phyloP scores from a whole-genome alignment of 2,329 filamentous ascomycete genomes.

The Colletotrichum melonis region DNA sequence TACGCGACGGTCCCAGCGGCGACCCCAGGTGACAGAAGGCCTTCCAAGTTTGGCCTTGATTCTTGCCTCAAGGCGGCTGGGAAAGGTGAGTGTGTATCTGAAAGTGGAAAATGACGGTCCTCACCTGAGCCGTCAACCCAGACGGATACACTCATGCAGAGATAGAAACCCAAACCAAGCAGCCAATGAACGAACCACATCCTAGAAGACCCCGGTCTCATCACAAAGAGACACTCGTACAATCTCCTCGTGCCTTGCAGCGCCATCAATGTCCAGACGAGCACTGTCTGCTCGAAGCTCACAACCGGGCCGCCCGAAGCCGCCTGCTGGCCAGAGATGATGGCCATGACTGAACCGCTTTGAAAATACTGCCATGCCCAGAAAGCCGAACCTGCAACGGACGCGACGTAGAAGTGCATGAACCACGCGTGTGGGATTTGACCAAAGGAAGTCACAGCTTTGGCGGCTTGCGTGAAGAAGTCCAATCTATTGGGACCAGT shows the following conservation, averaged over 20 bases:
- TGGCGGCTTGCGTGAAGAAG: conserved; percentile 18
- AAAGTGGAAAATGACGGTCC: conserved; percentile 40
- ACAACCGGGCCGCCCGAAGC: conserved; percentile 54
- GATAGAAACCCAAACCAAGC: conserved; percentile 82
- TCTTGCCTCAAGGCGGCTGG: conserved; percentile 3
- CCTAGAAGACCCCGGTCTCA: conserved; percentile 74
- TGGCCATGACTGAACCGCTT: conserved; percentile 64
- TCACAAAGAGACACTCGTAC: conserved; percentile 77
- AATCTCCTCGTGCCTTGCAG: conserved; percentile 81
- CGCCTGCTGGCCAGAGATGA: conserved; percentile 54
- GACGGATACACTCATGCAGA: conserved; percentile 76
- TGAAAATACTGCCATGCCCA: conserved; percentile 76
- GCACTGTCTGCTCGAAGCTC: conserved; percentile 69
- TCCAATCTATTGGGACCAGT: conserved; percentile 8
- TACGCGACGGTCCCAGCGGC: conserved; percentile 72
- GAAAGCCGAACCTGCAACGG: conserved; percentile 75
- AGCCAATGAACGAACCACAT: conserved; percentile 92
- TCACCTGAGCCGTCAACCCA: conserved; percentile 87
- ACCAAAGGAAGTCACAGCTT: conserved; percentile 48
- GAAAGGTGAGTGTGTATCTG: background rate
- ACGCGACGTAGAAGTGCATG: conserved; percentile 84
- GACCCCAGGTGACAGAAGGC: conserved; percentile 47
- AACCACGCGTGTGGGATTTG: conserved; percentile 92
- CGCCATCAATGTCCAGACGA: conserved; percentile 79
- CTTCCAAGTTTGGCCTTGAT: background rate